Evolutionary conservation across 2,329 filamentous ascomycete genomes (phyloP).

Genomic region (Aspergillus melleus): DNA sequence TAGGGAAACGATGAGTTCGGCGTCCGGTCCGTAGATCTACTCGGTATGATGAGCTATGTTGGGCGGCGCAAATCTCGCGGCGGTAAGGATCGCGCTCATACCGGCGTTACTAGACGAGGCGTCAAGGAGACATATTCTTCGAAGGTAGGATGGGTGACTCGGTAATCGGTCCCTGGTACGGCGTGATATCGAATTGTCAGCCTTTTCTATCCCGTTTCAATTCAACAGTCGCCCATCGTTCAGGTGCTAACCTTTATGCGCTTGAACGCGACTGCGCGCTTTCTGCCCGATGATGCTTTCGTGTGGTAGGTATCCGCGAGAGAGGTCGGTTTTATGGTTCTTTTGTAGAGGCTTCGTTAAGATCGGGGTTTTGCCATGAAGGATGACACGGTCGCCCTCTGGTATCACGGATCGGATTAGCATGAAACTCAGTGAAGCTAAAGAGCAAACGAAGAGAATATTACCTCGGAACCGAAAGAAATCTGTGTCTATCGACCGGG

Average conservation of each 20-base stretch:
- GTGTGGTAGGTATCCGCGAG: conserved; percentile 42
- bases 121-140: conserved; percentile 71
- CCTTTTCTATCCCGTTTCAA: too few relatives aligned
- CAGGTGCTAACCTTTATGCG: conserved; percentile 47
- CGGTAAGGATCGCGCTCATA: conserved; percentile 37
- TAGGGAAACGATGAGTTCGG: conserved; percentile 71
- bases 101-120: conserved; percentile 72
- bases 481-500: conserved; percentile 37
- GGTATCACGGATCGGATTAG: not conserved
- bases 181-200: not conserved
- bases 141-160: conserved; percentile 66
- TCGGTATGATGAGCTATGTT: conserved; percentile 15
- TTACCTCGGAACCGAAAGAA: conserved; percentile 41
- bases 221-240: too few relatives aligned
- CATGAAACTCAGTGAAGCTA: not conserved
- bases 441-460: not conserved
- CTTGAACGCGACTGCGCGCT: conserved; percentile 59
- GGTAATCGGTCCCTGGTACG: conserved; percentile 48
- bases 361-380: conserved; percentile 39
- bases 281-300: conserved; percentile 64
- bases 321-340: conserved; percentile 37
- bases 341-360: conserved; percentile 45
- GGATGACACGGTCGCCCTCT: conserved; percentile 47
- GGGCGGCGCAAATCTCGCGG: not conserved
- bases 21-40: conserved; percentile 73